These are phyloP conservation scores for Seiridium cupressi DNA, from an alignment of 2,329 filamentous ascomycete species.

Conservation along the genomic window DNA sequence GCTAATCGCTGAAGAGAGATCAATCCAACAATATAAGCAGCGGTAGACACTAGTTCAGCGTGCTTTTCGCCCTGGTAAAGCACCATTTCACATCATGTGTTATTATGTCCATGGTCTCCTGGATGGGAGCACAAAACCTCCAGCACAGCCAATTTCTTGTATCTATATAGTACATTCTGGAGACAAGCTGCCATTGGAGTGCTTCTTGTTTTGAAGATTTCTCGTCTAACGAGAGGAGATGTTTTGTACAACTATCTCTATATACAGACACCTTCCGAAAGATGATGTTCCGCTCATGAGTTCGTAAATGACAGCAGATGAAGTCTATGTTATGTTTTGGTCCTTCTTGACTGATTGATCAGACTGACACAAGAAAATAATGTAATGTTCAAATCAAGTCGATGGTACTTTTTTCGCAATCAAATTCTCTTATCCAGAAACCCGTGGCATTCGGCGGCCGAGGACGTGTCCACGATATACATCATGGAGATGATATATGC, in stretches of 20 bases:
- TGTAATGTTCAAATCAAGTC: neutral
- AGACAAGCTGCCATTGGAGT: neutral
- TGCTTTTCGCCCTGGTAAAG: neutral
- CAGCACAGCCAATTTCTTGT: neutral
- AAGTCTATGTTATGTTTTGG: neutral
- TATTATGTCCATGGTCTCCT: neutral
- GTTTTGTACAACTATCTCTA: neutral
- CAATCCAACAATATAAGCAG: neutral
- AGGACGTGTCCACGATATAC: neutral
- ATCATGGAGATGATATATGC: neutral
- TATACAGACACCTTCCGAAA: neutral
- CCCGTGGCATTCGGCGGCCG: neutral
- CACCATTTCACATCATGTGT: neutral
- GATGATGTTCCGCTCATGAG: neutral
- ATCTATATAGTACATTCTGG: neutral
- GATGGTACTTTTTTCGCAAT: neutral
- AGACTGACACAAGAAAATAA: neutral
- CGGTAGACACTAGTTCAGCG: neutral
- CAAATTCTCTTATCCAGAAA: neutral
- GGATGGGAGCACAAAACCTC: neutral
- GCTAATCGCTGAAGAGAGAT: neutral
- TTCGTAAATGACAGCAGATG: neutral
- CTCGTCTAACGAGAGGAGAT: neutral
- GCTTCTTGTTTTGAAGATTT: neutral
- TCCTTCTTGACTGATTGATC: neutral